Conservation (phyloP, 805 yeast genomes). For the Candida pini region DNA sequence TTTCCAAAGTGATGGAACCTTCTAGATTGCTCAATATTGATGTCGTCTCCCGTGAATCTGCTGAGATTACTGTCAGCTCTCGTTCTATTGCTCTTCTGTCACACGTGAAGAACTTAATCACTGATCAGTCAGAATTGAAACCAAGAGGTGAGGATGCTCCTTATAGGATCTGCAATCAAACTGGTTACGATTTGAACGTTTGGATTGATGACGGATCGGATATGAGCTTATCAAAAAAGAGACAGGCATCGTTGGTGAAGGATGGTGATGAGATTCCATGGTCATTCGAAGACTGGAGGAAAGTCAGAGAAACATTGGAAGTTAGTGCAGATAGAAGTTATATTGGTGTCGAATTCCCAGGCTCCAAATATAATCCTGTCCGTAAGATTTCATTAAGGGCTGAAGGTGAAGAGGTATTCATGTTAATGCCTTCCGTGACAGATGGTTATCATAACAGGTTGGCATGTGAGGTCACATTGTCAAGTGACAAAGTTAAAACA, state of each 20-base stretch:
- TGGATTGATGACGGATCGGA: constrained; percentile 59
- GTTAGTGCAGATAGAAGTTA: constrained; percentile 56
- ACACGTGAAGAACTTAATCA: constrained; percentile 55
- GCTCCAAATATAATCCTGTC: constrained; percentile 49
- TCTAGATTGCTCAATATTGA: constrained; percentile 53
- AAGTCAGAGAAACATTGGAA: constrained; percentile 71
- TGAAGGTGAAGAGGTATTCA: constrained; percentile 78
- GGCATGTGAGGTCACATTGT: constrained; percentile 62
- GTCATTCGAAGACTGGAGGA: constrained; percentile 95
- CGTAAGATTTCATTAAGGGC: constrained; percentile 60
- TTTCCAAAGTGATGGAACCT: constrained; percentile 43
- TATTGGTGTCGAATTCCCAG: constrained; percentile 57
- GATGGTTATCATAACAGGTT: constrained; percentile 61
- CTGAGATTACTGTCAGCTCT: constrained; percentile 78
- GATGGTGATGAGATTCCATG: constrained; percentile 59
- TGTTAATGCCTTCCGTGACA: constrained; percentile 52
- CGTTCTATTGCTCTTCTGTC: constrained; percentile 73
- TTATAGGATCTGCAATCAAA: constrained; percentile 71
- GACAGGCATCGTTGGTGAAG: constrained; percentile 33
- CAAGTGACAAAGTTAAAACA: constrained; percentile 72
- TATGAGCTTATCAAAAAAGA: constrained; percentile 19
- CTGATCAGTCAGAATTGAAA: constrained; percentile 47
- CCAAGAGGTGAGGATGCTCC: constrained; percentile 81
- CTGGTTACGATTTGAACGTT: constrained; percentile 75
- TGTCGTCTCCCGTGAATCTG: constrained; percentile 65